These are phyloP conservation scores for Clathrospora elynae DNA, from an alignment of 2,329 filamentous ascomycete genomes.

Conservation along the genomic window DNA sequence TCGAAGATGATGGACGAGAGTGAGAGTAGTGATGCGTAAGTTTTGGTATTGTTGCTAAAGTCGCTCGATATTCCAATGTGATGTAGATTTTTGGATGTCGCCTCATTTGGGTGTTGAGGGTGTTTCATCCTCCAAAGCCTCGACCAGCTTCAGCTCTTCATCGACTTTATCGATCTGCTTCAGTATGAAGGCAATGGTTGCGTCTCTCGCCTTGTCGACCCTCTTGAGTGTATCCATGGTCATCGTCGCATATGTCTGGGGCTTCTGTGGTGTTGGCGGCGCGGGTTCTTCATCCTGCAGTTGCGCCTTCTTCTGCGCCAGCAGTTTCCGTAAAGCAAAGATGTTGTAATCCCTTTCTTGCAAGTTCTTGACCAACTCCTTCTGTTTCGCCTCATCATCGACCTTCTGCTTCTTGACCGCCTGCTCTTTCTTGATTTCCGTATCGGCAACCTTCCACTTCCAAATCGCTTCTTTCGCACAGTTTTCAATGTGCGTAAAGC, in stretches of 20 bases:
- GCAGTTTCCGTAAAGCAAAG: constrained; percentile 52
- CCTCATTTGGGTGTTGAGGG: constrained; percentile 13
- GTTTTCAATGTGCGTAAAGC: constrained; percentile 60
- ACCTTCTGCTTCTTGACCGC: constrained; percentile 46
- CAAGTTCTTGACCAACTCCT: constrained; percentile 46
- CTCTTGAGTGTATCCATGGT: constrained; percentile 48
- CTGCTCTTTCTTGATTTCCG: constrained; percentile 41
- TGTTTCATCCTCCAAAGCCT: constrained; percentile 22
- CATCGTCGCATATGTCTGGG: constrained; percentile 52
- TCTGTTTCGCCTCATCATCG: constrained; percentile 43
- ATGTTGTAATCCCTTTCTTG: constrained; percentile 56
- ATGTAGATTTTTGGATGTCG: too few relatives aligned
- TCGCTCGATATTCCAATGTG: too few relatives aligned
- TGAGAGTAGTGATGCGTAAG: too few relatives aligned
- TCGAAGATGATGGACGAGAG: too few relatives aligned
- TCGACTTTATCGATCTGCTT: constrained; percentile 60
- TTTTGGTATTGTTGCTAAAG: too few relatives aligned
- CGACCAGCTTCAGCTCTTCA: constrained; percentile 39
- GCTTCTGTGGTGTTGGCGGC: constrained; percentile 38
- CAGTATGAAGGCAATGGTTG: constrained; percentile 58
- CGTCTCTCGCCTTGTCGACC: constrained; percentile 58
- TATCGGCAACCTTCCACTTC: constrained; percentile 47
- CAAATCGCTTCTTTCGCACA: constrained; percentile 55
- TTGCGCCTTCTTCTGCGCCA: constrained; percentile 51
- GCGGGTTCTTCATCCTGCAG: constrained; percentile 31